These are phyloP conservation scores for Ustilago xerochloae DNA, from an alignment of 1,284 basidiomycete genomes.

Conservation along the genomic window DNA sequence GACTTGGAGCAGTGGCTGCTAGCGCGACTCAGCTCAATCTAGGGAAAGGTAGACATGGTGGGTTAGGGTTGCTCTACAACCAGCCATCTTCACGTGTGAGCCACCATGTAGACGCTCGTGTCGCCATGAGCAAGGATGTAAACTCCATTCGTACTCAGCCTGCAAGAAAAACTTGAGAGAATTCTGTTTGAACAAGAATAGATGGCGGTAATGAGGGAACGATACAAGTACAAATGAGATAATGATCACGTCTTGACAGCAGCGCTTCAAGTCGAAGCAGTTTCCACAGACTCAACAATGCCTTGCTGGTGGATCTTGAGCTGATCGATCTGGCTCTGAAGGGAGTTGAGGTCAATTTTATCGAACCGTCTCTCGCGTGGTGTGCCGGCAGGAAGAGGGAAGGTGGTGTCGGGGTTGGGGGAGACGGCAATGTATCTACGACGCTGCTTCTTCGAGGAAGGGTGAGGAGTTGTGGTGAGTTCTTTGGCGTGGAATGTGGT, in stretches of 20 bases:
- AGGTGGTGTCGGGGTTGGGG: slow-evolving; percentile 44
- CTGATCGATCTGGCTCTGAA: slow-evolving; percentile 49
- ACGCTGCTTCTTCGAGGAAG: slow-evolving; percentile 51
- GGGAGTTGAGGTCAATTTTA: slow-evolving; percentile 59
- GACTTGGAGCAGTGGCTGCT: slow-evolving; percentile 80
- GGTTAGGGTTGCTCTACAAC: too few species aligned
- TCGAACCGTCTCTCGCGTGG: slow-evolving; percentile 57
- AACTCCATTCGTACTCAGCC: too few species aligned
- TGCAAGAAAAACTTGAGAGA: too few species aligned
- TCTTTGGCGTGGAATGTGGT: slow-evolving; percentile 42
- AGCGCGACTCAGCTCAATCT: slow-evolving; percentile 31
- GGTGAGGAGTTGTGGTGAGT: slow-evolving; percentile 50
- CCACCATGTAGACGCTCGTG: too few species aligned
- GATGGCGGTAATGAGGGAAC: neutral
- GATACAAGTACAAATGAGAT: slow-evolving; percentile 37
- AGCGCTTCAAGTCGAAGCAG: slow-evolving; percentile 10
- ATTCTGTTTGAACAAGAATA: too few species aligned
- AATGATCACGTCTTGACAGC: neutral
- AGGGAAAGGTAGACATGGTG: neutral
- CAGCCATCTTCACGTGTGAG: too few species aligned
- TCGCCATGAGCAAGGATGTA: too few species aligned
- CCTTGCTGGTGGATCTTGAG: slow-evolving; percentile 45
- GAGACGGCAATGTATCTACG: slow-evolving; percentile 65
- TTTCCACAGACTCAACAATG: slow-evolving; percentile 1
- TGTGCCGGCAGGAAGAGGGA: slow-evolving; percentile 45